Evolutionary conservation across 306 rosid genomes (phyloP).

Genomic region (Prinsepia uniflora): DNA sequence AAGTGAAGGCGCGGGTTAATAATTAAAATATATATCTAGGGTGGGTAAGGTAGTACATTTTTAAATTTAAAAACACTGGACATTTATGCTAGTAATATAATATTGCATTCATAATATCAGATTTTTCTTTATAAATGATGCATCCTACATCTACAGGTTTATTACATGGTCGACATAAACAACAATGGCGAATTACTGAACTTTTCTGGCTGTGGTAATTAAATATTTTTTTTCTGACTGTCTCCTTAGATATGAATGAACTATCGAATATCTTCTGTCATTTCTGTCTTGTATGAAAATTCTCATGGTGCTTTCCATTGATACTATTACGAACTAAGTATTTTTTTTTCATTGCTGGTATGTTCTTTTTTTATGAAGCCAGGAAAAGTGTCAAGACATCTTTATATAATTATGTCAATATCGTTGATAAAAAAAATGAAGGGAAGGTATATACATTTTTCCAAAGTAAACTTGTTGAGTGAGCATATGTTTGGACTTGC

Average conservation of each 20-base stretch:
- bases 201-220: constrained; percentile 92
- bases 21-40: no score
- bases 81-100: background rate
- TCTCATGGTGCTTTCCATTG: background rate
- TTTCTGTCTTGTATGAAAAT: background rate
- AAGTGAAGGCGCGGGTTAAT: no score
- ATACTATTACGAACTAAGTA: background rate
- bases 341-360: background rate
- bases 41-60: background rate
- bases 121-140: background rate
- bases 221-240: constrained; percentile 12
- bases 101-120: background rate
- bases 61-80: background rate
- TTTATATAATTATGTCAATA: background rate
- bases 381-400: background rate
- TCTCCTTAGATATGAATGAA: background rate
- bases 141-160: constrained; percentile 50
- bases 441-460: background rate
- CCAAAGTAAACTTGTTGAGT: background rate
- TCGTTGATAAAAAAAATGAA: background rate
- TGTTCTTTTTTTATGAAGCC: background rate
- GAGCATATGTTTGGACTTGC: background rate
- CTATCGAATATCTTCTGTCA: background rate
- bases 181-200: constrained; percentile 62
- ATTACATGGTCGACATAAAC: constrained; percentile 76